Evolutionary conservation across 257 asterid species (phyloP), one percentile per base, ranked within the genome.

Genomic region (Penstemon davidsonii): DNA sequence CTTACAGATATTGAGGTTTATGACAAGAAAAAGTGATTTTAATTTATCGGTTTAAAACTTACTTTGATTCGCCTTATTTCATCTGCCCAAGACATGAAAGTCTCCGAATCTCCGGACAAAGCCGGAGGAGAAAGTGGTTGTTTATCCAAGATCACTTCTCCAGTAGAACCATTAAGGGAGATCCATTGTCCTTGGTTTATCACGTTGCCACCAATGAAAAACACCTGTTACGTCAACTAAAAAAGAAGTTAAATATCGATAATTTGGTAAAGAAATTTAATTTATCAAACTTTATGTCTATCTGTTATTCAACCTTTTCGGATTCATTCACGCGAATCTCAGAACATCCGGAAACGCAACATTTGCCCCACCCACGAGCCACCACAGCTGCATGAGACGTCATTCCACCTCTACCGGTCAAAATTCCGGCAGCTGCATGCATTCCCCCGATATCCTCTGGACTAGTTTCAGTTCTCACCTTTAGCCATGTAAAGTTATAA

Each of bases 361-460:
- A 93, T 75, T 90, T 93, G 63, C 99, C 99, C 99, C 99, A 90
- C 39, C 97, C 99, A 75, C 99, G 99, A 6, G 99, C 99, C 37
- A 93, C 99, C 46, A 93, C 99, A 7, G 99, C 99, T 0, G 99
- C 99, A 73, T 93, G 99, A 46, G 99, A 93, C 5, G 99, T 93
- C 99, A 93, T 93, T 46, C 99, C 99, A 45, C 99, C 99, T 78
- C 99, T 74, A 12, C 96, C 96, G 0, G 99, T 93, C 80, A 93
- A 65, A 75, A 93, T 93, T 19, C 99, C 99, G 0, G 75, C 84
- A 43, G 99, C 99, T 6, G 99, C 97, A 73, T 93, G 96, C 99
- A 93, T 93, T 12, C 99, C 99, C 52, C 99, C 99, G 11, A 93
- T 88, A 52, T 93, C 99, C 81, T 93, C 99, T 0, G 99, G 99